Evolutionary conservation across 345 rosid species (phyloP).

Genomic region (Raphanus sativus): DNA sequence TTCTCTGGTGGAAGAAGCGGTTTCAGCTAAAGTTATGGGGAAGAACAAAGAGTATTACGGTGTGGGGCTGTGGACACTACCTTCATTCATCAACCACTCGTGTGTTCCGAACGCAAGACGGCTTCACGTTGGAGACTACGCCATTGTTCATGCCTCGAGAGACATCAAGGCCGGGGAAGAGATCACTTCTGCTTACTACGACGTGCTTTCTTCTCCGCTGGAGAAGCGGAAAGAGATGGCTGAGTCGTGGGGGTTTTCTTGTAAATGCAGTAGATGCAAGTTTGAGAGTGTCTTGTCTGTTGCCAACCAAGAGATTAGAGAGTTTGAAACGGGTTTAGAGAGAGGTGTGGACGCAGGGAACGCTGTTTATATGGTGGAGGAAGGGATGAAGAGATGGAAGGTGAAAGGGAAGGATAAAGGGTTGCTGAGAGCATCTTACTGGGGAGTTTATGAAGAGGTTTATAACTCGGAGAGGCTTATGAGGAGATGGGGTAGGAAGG

Average conservation of each 20-base stretch:
- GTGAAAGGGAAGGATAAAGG: constrained; percentile 80
- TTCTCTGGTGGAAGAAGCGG: constrained; percentile 78
- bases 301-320: constrained; percentile 54
- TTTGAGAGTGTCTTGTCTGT: constrained; percentile 49
- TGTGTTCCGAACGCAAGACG: constrained; percentile 74
- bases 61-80: constrained; percentile 69
- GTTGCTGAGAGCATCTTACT: constrained; percentile 74
- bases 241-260: constrained; percentile 67
- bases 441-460: constrained; percentile 57
- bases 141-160: constrained; percentile 67
- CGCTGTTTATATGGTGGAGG: constrained; percentile 57
- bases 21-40: constrained; percentile 73
- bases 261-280: constrained; percentile 68
- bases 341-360: constrained; percentile 61
- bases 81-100: constrained; percentile 88
- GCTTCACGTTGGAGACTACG: constrained; percentile 68
- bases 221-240: constrained; percentile 66
- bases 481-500: constrained; percentile 71
- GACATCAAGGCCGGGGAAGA: constrained; percentile 85
- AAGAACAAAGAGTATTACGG: constrained; percentile 76
- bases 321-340: constrained; percentile 55
- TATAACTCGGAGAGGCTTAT: constrained; percentile 56
- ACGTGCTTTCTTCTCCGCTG: constrained; percentile 47
- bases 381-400: constrained; percentile 66
- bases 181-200: constrained; percentile 70